These are phyloP conservation scores for Phlyctochytrium bullatum DNA, from an alignment of 192 early-diverging fungal genomes.

Conservation along the genomic window DNA sequence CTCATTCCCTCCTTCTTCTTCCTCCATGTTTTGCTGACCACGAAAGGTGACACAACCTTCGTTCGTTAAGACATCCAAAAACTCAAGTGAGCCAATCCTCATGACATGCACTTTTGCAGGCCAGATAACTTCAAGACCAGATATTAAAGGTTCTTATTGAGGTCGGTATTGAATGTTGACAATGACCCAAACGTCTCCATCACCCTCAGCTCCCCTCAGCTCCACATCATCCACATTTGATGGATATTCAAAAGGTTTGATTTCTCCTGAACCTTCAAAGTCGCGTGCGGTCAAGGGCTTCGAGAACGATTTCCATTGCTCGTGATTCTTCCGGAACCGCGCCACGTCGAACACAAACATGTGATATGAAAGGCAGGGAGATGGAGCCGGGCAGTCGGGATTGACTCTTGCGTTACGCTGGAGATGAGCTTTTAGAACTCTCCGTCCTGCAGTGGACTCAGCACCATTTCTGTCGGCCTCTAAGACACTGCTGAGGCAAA, in stretches of 20 bases:
- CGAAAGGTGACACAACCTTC: too few relatives aligned
- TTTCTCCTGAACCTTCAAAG: conserved; percentile 31
- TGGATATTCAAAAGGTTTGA: conserved; percentile 23
- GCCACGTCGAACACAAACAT: conserved; percentile 27
- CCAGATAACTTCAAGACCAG: too few relatives aligned
- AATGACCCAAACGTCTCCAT: neutral
- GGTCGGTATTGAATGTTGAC: too few relatives aligned
- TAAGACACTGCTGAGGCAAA: conserved; percentile 25
- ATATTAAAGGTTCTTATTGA: too few relatives aligned
- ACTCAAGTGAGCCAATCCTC: neutral
- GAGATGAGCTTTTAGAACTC: conserved; percentile 31
- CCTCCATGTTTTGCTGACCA: neutral
- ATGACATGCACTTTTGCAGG: too few relatives aligned
- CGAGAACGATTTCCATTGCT: conserved; percentile 1
- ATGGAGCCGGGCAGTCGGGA: too few relatives aligned
- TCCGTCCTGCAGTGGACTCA: too few relatives aligned
- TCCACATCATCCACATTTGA: too few relatives aligned
- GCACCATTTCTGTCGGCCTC: conserved; percentile 12
- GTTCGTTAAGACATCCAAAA: neutral
- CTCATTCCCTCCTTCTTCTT: neutral
- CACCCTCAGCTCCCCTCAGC: neutral
- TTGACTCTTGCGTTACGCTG: conserved; percentile 25
- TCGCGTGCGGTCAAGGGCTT: conserved; percentile 30
- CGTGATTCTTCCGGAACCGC: neutral
- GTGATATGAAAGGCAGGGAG: conserved; percentile 29